Conservation (phyloP, 164 flowering plant species). For the Akebia trifoliata region DNA sequence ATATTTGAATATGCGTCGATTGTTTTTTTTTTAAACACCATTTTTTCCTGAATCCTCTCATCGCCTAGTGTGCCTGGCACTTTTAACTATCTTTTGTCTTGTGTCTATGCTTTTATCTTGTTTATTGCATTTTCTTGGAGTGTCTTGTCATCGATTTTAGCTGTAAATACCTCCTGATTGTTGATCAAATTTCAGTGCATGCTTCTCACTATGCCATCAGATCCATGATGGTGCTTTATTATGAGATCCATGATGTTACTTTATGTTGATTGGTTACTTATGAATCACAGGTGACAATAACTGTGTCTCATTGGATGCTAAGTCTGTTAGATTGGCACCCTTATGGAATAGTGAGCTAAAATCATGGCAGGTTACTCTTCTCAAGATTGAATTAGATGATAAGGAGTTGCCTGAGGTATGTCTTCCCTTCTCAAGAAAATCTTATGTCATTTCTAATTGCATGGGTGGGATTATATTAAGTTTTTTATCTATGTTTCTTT, state of each 20-base stretch:
- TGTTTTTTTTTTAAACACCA: too few species aligned
- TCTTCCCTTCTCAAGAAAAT: neutral
- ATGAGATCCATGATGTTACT: neutral
- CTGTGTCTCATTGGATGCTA: slow-evolving; percentile 18
- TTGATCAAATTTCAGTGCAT: neutral
- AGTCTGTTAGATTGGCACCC: slow-evolving; percentile 33
- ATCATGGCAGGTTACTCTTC: slow-evolving; percentile 28
- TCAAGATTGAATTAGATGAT: slow-evolving; percentile 19
- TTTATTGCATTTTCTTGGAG: neutral
- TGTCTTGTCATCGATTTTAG: neutral
- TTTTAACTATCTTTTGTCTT: too few species aligned
- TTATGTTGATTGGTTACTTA: slow-evolving; percentile 3
- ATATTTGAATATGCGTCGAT: too few species aligned
- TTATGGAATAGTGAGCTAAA: slow-evolving; percentile 24
- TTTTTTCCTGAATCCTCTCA: too few species aligned
- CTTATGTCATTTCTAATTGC: too few species aligned
- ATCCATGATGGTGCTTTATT: neutral
- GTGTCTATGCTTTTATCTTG: too few species aligned
- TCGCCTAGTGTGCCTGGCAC: too few species aligned
- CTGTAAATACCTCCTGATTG: neutral
- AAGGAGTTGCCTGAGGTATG: slow-evolving; percentile 19
- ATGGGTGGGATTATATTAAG: too few species aligned
- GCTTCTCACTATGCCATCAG: neutral
- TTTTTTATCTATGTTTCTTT: neutral
- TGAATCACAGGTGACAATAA: slow-evolving; percentile 24